phyloP scores from a whole-genome alignment of 345 rosid genomes.

The Citrus australasica region DNA sequence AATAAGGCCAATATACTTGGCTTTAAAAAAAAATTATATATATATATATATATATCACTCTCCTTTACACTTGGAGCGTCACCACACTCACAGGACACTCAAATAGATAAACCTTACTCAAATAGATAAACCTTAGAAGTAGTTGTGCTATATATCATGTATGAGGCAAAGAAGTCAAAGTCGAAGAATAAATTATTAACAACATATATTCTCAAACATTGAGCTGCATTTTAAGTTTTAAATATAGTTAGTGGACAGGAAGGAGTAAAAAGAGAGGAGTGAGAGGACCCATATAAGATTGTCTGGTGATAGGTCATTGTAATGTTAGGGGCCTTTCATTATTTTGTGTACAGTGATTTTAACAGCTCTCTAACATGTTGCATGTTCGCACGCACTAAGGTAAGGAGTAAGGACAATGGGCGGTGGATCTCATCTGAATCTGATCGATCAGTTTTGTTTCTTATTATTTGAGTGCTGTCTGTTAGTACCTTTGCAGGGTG shows the following conservation, averaged over 20 bases:
- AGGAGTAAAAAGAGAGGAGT: background rate
- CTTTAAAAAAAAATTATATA: too few species aligned
- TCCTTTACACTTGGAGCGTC: constrained; percentile 4
- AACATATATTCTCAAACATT: background rate
- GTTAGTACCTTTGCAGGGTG: constrained; percentile 13
- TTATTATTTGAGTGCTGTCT: constrained; percentile 8
- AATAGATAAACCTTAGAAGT: background rate
- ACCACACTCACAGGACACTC: background rate
- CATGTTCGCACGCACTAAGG: constrained; percentile 15
- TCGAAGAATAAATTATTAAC: background rate
- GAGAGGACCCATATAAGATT: constrained; percentile 3
- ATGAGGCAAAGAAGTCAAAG: background rate
- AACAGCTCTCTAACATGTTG: constrained; percentile 18
- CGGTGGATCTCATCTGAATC: constrained; percentile 1
- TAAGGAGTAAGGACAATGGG: background rate
- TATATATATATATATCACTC: too few species aligned
- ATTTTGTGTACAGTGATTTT: background rate
- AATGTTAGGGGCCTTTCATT: background rate
- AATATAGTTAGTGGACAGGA: constrained; percentile 3
- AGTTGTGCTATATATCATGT: background rate
- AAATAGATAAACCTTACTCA: background rate
- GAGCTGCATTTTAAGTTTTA: background rate
- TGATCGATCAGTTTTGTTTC: background rate
- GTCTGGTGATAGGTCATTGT: background rate
- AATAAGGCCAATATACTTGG: background rate